Evolutionary conservation across 495 filamentous ascomycete species (phyloP).

Genomic region (Staphylotrichum longicolle): DNA sequence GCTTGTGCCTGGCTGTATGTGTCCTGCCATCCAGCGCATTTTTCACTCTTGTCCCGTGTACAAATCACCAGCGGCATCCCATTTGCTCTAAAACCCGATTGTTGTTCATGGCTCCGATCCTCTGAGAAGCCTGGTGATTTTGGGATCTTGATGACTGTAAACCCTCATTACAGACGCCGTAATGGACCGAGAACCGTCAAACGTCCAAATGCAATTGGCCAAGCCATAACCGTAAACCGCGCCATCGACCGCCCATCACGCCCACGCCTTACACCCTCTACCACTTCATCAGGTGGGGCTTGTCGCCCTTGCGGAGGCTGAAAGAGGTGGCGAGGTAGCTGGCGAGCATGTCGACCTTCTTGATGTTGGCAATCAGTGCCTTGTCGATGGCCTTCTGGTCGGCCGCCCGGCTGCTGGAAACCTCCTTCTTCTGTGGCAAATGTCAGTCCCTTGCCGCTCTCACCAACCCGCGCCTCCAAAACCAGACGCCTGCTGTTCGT

Average conservation of each 20-base stretch:
- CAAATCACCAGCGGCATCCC: slow-evolving; percentile 28
- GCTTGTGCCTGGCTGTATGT: slow-evolving; percentile 17
- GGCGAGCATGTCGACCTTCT: slow-evolving; percentile 87
- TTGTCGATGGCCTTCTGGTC: slow-evolving; percentile 99
- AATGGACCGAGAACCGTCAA: slow-evolving; percentile 56
- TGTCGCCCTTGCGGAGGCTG: slow-evolving; percentile 95
- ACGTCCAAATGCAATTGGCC: slow-evolving; percentile 58
- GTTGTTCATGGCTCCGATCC: slow-evolving; percentile 35
- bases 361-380: slow-evolving; percentile 83
- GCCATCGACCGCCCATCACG: slow-evolving; percentile 37
- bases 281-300: slow-evolving; percentile 97
- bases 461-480: neutral
- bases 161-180: slow-evolving; percentile 59
- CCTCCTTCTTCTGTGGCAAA: slow-evolving; percentile 82
- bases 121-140: slow-evolving; percentile 38
- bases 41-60: slow-evolving; percentile 24
- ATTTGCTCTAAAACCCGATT: slow-evolving; percentile 27
- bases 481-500: slow-evolving; percentile 38
- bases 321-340: slow-evolving; percentile 90
- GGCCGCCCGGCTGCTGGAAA: slow-evolving; percentile 79
- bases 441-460: slow-evolving; percentile 29
- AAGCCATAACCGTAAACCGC: slow-evolving; percentile 51
- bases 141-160: slow-evolving; percentile 53
- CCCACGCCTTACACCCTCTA: slow-evolving; percentile 45
- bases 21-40: slow-evolving; percentile 23